phyloP scores from a whole-genome alignment of 2,329 filamentous ascomycete genomes.

The Xylariaceae sp. region DNA sequence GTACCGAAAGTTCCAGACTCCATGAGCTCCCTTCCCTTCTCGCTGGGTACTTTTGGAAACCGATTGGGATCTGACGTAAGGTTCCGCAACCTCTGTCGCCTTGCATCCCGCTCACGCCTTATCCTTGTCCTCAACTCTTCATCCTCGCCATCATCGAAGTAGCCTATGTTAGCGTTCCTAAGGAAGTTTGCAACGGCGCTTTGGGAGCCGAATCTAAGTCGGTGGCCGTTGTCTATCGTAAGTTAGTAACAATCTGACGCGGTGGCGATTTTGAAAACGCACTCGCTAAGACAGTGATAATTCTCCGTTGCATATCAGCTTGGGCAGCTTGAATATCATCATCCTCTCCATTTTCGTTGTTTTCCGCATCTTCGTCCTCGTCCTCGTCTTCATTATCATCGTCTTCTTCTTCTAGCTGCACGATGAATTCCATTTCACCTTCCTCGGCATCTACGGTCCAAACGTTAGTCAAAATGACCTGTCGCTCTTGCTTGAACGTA shows the following conservation, averaged over 20 bases:
- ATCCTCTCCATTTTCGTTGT: slow-evolving; percentile 14
- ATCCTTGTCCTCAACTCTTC: slow-evolving; percentile 7
- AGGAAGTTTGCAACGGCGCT: slow-evolving; percentile 41
- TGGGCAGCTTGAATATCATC: slow-evolving; percentile 17
- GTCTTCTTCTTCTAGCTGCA: slow-evolving; percentile 31
- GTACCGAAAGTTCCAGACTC: slow-evolving; percentile 74
- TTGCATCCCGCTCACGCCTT: neutral
- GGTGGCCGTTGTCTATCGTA: slow-evolving; percentile 19
- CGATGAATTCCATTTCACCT: slow-evolving; percentile 25
- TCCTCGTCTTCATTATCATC: slow-evolving; percentile 24
- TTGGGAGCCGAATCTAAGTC: slow-evolving; percentile 27
- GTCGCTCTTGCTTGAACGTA: no score
- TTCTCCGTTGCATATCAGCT: slow-evolving; percentile 16
- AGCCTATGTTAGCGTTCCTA: slow-evolving; percentile 36
- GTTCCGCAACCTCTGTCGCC: slow-evolving; percentile 41
- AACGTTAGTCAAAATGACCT: no score
- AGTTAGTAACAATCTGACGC: slow-evolving; percentile 18
- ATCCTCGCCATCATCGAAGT: slow-evolving; percentile 33
- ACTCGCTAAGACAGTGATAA: slow-evolving; percentile 31
- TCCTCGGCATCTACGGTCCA: slow-evolving; percentile 31
- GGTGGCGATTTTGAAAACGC: slow-evolving; percentile 11
- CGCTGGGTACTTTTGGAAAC: slow-evolving; percentile 82
- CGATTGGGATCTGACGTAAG: slow-evolving; percentile 47
- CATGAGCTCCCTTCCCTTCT: slow-evolving; percentile 75
- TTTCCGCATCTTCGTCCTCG: slow-evolving; percentile 24